Conservation (phyloP, 2,329 filamentous ascomycete species). For the Claviceps purpurea region DNA sequence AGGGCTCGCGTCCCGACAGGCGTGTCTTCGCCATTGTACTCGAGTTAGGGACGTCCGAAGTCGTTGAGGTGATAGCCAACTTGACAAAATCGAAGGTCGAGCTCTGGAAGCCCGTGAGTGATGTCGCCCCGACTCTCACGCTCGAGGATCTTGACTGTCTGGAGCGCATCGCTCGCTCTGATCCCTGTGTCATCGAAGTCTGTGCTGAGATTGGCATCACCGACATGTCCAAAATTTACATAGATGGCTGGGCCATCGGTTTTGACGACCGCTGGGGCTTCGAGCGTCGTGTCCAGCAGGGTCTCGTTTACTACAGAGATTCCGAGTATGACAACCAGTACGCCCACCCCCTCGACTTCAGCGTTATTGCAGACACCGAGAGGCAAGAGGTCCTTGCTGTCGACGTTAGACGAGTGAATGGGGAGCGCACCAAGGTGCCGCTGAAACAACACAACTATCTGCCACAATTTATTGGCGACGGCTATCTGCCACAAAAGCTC, state of each 20-base stretch:
- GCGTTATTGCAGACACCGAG: constrained; percentile 29
- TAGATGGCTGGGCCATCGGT: constrained; percentile 76
- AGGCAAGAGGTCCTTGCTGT: constrained; percentile 35
- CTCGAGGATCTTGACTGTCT: constrained; percentile 72
- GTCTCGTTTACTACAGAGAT: constrained; percentile 68
- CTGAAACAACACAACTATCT: constrained; percentile 25
- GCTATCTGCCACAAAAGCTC: constrained; percentile 21
- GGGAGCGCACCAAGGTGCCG: constrained; percentile 33
- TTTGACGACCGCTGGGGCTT: constrained; percentile 68
- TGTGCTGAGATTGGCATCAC: constrained; percentile 62
- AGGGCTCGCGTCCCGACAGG: constrained; percentile 33
- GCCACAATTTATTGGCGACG: constrained; percentile 20
- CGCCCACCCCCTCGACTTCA: constrained; percentile 41
- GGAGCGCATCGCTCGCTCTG: constrained; percentile 52
- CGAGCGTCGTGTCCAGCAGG: constrained; percentile 61
- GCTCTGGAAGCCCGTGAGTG: constrained; percentile 30
- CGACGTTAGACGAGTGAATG: constrained; percentile 26
- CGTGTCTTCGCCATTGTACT: constrained; percentile 36
- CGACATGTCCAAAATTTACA: constrained; percentile 75
- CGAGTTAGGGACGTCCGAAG: constrained; percentile 22
- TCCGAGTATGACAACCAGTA: constrained; percentile 54
- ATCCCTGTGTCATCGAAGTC: constrained; percentile 63
- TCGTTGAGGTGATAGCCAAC: constrained; percentile 40
- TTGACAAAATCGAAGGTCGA: constrained; percentile 27
- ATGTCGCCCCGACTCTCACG: constrained; percentile 44